Evolutionary conservation across 2,329 filamentous ascomycete genomes (phyloP).

Genomic region (Hortaea sp.): DNA sequence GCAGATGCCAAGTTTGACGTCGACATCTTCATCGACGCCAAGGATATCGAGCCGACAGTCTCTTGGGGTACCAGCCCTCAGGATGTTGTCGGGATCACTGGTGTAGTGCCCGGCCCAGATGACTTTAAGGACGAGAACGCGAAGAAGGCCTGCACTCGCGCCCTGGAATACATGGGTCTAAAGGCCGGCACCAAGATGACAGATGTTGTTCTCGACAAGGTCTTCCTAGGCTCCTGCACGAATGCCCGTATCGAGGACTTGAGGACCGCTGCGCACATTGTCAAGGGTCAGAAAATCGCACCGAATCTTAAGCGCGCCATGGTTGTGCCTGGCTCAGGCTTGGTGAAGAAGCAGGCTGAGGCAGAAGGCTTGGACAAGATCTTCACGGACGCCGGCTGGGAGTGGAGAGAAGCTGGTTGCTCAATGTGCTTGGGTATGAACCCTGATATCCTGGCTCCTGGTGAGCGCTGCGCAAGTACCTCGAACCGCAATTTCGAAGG

Average conservation of each 20-base stretch:
- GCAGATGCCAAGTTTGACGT: slow-evolving; percentile 81
- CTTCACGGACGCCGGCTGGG: slow-evolving; percentile 84
- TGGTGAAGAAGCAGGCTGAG: slow-evolving; percentile 88
- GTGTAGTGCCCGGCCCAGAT: slow-evolving; percentile 79
- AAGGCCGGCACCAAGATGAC: slow-evolving; percentile 79
- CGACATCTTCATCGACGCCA: slow-evolving; percentile 80
- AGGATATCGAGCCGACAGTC: slow-evolving; percentile 86
- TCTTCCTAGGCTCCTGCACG: slow-evolving; percentile 97
- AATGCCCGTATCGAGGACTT: slow-evolving; percentile 96
- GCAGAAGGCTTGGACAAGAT: slow-evolving; percentile 86
- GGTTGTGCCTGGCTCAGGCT: slow-evolving; percentile 90
- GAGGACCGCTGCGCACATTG: slow-evolving; percentile 72
- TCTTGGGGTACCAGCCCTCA: slow-evolving; percentile 97
- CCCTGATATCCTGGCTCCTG: slow-evolving; percentile 85
- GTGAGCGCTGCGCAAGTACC: slow-evolving; percentile 88
- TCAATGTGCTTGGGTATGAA: slow-evolving; percentile 99
- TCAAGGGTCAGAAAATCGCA: slow-evolving; percentile 79
- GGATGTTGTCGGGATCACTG: slow-evolving; percentile 90
- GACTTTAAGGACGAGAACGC: slow-evolving; percentile 71
- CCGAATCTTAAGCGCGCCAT: slow-evolving; percentile 85
- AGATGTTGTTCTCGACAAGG: slow-evolving; percentile 86
- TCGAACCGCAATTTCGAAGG: slow-evolving; percentile 98
- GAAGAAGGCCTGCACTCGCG: slow-evolving; percentile 68
- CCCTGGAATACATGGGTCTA: slow-evolving; percentile 94
- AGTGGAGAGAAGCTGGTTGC: slow-evolving; percentile 97